Percentiles rank a stretch among this genome's conserved stretches.
These are phyloP conservation scores for Alternaria dauci DNA, from an alignment of 2,329 filamentous ascomycete genomes.

Conservation along the genomic window DNA sequence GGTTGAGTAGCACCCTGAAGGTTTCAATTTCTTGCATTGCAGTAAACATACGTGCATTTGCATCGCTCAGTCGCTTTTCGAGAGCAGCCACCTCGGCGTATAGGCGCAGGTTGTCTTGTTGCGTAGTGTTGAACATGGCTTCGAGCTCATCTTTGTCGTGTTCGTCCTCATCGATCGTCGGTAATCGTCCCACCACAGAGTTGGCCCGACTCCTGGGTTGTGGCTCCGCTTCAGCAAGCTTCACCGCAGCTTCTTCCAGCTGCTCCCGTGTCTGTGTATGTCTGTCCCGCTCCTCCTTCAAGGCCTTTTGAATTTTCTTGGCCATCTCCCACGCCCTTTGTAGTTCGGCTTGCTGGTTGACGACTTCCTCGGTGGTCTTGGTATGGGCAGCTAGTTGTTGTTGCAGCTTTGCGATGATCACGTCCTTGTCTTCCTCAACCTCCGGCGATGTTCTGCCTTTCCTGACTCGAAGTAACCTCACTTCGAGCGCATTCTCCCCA, in stretches of 20 bases:
- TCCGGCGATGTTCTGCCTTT: constrained; percentile 35
- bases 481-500: constrained; percentile 43
- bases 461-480: constrained; percentile 41
- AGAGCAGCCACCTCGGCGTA: constrained; percentile 39
- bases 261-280: constrained; percentile 39
- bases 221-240: constrained; percentile 29
- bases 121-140: constrained; percentile 47
- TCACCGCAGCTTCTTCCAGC: constrained; percentile 31
- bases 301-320: constrained; percentile 37
- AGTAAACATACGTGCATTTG: constrained; percentile 39
- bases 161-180: constrained; percentile 43
- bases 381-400: constrained; percentile 34
- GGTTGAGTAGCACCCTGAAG: constrained; percentile 34
- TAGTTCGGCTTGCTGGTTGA: constrained; percentile 41
- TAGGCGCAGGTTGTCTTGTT: constrained; percentile 45
- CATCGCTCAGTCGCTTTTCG: constrained; percentile 42
- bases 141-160: constrained; percentile 46
- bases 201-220: constrained; percentile 13
- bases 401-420: constrained; percentile 40
- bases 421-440: constrained; percentile 35
- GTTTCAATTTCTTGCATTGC: constrained; percentile 35
- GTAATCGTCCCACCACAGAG: constrained; percentile 27
- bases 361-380: constrained; percentile 32
- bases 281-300: constrained; percentile 39
- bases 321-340: constrained; percentile 44